Base-by-base conservation (phyloP, 371 early-diverging fungal genomes). In the Blyttiomyces sp. region DNA sequence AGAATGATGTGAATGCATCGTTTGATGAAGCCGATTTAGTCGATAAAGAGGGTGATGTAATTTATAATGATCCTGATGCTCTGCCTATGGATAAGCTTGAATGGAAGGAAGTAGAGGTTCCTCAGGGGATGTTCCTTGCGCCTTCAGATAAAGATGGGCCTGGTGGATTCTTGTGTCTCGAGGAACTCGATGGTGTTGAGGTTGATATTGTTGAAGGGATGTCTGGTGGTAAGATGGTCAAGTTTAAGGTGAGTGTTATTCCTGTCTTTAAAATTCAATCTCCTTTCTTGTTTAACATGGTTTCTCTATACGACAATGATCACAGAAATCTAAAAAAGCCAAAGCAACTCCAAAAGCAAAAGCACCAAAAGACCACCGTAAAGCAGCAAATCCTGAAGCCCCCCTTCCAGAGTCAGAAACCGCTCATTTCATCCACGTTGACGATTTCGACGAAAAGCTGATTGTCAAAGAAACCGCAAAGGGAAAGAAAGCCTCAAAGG, bases 181-280 rank as follows among this genome's bases (percentile, higher is more conserved):
- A 95, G 68, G 95, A 94, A 61, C 75, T 92, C 24, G 88, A 88
- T 27, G 91, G 85, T 51, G 88, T 93, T 4, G 88, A 91, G 62
- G 83, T 92, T 21, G 84, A 83, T 30, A 87, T 83, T 69, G 84
- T 85, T 52, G 84, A 83, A 3, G 83, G 82, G 33, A 80, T 77
- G 11, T 68, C 63, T 0, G 80, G 81, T 4, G 91, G 89, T 35
- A 83, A 78, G 65, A 81, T 83, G 0, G 78, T 86, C 27, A 80
- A 77, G 54, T 88, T 89, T 64, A 87, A 88, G 81, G 91, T 89
- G 67, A 59, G 63, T 7, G 55, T n/a, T n/a, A n/a, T n/a, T n/a
- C n/a, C n/a, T n/a, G n/a, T n/a, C n/a, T n/a, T n/a, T n/a, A n/a
- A n/a, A n/a, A n/a, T n/a, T n/a, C n/a, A 42, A 23, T 49, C 30